These are phyloP conservation scores for Aspergillus aculeatus DNA, from an alignment of 2,329 filamentous ascomycete genomes.

Conservation along the genomic window DNA sequence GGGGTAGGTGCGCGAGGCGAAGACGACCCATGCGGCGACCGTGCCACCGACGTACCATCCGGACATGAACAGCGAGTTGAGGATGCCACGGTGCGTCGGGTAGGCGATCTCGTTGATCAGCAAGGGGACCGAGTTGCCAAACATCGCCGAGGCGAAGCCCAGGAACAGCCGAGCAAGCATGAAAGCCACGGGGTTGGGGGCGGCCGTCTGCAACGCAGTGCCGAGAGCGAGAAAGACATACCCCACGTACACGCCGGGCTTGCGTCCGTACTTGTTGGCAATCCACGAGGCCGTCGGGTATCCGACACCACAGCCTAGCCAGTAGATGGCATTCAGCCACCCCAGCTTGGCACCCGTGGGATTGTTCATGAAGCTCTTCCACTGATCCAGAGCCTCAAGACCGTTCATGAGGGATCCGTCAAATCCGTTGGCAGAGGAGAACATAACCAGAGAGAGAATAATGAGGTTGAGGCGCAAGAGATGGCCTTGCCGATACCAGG, in stretches of 20 bases:
- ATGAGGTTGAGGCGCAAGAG: conserved; percentile 8
- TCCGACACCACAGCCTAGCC: conserved; percentile 28
- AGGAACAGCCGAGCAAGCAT: conserved; percentile 39
- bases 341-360: conserved; percentile 31
- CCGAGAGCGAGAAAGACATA: conserved; percentile 35
- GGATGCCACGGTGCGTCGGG: conserved; percentile 38
- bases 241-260: conserved; percentile 31
- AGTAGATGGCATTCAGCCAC: conserved; percentile 32
- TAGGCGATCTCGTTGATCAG: conserved; percentile 49
- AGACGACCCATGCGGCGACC: conserved; percentile 30
- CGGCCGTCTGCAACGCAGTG: conserved; percentile 28
- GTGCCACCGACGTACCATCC: conserved; percentile 34
- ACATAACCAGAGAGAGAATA: conserved; percentile 10
- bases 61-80: conserved; percentile 37
- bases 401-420: conserved; percentile 28
- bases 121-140: conserved; percentile 34
- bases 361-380: conserved; percentile 31
- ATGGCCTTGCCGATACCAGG: conserved; percentile 8
- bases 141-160: conserved; percentile 36
- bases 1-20: conserved; percentile 20
- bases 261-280: conserved; percentile 38
- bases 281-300: conserved; percentile 31
- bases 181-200: conserved; percentile 29
- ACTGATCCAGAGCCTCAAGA: conserved; percentile 32
- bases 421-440: conserved; percentile 14